phyloP scores from a whole-genome alignment of 345 rosid genomes.

The Microcos paniculata region DNA sequence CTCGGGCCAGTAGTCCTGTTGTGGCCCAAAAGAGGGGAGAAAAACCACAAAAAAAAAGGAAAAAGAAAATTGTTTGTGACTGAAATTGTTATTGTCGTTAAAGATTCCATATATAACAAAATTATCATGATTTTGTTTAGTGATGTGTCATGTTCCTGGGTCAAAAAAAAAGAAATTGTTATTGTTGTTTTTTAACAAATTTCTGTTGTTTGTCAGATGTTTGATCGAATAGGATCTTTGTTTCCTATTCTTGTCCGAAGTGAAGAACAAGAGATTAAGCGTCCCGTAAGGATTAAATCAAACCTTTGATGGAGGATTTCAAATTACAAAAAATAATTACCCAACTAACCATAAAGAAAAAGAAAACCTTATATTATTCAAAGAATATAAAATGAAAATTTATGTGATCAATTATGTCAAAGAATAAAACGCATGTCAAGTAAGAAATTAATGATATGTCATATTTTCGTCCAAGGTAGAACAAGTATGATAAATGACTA shows the following conservation, averaged over 20 bases:
- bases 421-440: not conserved
- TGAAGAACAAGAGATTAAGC: not conserved
- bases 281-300: not conserved
- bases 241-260: not conserved
- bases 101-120: no score
- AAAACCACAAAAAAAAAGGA: not conserved
- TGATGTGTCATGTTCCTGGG: no score
- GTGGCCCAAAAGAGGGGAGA: not conserved
- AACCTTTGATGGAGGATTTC: not conserved
- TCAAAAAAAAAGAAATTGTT: no score
- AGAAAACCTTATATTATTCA: not conserved
- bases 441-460: no score
- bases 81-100: not conserved
- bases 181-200: not conserved
- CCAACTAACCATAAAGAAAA: no score
- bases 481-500: not conserved
- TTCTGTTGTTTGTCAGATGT: not conserved
- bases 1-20: not conserved
- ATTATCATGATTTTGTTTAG: no score
- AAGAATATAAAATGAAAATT: not conserved
- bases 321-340: not conserved
- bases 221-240: not conserved
- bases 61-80: not conserved
- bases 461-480: no score
- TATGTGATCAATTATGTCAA: not conserved